Conservation (phyloP, 2,329 filamentous ascomycete species). For the Alternaria ethzedia region DNA sequence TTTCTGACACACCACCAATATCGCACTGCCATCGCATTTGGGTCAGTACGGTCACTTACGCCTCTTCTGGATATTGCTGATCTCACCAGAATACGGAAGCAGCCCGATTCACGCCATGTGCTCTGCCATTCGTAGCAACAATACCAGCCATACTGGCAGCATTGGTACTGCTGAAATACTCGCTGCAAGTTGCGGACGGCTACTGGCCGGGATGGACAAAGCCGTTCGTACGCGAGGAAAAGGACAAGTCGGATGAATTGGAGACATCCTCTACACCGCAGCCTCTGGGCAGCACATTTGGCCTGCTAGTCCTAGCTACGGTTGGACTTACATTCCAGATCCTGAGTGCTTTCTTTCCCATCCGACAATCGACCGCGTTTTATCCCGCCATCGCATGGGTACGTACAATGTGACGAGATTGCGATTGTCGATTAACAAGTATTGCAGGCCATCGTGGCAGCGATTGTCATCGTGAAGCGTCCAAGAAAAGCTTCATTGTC, state of each 20-base stretch:
- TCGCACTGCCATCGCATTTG: conserved; percentile 37
- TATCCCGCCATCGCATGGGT: conserved; percentile 46
- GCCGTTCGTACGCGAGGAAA: conserved; percentile 55
- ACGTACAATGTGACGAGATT: conserved; percentile 6
- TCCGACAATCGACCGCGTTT: conserved; percentile 20
- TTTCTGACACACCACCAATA: conserved; percentile 23
- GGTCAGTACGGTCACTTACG: conserved; percentile 18
- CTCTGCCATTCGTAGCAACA: conserved; percentile 48
- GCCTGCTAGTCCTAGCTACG: conserved; percentile 31
- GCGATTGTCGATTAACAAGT: conserved; percentile 16
- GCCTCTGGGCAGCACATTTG: conserved; percentile 34
- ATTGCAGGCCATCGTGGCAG: conserved; percentile 42
- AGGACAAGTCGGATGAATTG: conserved; percentile 40
- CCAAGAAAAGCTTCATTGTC: conserved; percentile 52
- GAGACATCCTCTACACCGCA: conserved; percentile 33
- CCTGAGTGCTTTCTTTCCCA: conserved; percentile 29
- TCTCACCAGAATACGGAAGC: conserved; percentile 38
- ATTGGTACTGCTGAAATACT: conserved; percentile 47
- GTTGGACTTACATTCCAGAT: conserved; percentile 38
- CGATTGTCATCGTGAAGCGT: conserved; percentile 48
- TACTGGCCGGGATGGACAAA: conserved; percentile 58
- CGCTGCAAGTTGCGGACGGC: conserved; percentile 36
- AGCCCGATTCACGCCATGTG: conserved; percentile 51
- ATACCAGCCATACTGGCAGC: conserved; percentile 47
- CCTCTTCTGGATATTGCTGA: conserved; percentile 13